Percentiles rank a stretch among this genome's conserved stretches.
Evolutionary conservation across 306 rosid genomes (phyloP).

Genomic region (Sechiopsis laciniata): DNA sequence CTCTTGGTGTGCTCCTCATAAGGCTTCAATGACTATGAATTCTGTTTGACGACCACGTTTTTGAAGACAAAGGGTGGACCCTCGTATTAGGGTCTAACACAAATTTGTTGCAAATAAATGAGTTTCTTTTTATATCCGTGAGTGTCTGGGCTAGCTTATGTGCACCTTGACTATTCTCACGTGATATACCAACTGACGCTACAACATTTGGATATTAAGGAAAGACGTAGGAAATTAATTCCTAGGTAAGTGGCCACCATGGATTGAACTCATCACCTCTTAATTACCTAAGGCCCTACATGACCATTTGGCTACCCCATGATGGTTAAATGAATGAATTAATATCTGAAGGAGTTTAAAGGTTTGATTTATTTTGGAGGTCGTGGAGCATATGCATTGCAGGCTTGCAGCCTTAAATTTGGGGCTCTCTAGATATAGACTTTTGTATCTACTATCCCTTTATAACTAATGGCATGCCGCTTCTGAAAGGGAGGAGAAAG

Average conservation of each 20-base stretch:
- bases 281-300: no score
- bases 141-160: no score
- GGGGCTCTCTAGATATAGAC: neutral
- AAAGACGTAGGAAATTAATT: no score
- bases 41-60: neutral
- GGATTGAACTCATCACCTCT: no score
- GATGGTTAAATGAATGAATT: neutral
- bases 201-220: no score
- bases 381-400: neutral
- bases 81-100: neutral
- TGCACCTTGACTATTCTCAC: no score
- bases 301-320: no score
- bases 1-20: neutral
- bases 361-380: neutral
- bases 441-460: neutral
- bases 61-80: neutral
- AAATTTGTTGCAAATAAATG: neutral
- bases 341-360: neutral
- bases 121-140: no score
- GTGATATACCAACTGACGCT: no score
- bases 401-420: neutral
- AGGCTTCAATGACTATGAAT: constrained; percentile 1
- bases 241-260: no score
- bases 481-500: neutral
- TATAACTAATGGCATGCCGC: neutral